Evolutionary conservation across 371 early-diverging fungal species (phyloP).

Genomic region (Amoeboaphelidium protococcarum): DNA sequence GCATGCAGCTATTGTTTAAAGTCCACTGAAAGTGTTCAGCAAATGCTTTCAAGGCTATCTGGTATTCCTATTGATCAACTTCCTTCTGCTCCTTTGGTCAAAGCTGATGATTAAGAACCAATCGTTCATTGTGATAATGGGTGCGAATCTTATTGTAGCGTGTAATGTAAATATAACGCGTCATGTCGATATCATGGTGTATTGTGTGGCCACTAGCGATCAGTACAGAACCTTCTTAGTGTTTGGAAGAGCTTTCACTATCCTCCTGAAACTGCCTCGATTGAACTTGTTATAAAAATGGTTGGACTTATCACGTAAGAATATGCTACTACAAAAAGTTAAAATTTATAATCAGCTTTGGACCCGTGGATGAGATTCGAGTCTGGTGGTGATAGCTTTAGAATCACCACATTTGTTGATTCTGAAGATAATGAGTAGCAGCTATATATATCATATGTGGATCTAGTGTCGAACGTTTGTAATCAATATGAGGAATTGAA

Average conservation of each 20-base stretch:
- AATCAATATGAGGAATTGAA: not conserved
- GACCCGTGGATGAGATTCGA: not conserved
- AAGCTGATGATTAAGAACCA: not conserved
- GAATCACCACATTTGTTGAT: not conserved
- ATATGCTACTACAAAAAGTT: too few species aligned
- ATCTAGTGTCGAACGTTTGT: conserved; percentile 1
- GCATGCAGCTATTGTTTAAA: not conserved
- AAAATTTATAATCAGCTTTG: too few species aligned
- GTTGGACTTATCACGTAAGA: conserved; percentile 3
- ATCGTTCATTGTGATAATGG: not conserved
- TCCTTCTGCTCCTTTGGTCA: not conserved
- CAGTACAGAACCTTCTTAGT: not conserved
- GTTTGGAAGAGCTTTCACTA: conserved; percentile 1
- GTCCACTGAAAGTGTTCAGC: not conserved
- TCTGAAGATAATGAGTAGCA: not conserved
- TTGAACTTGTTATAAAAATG: conserved; percentile 1
- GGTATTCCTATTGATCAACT: not conserved
- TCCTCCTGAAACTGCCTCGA: conserved; percentile 4
- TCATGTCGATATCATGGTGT: not conserved
- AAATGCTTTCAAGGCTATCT: not conserved
- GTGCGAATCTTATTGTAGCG: not conserved
- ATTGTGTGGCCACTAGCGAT: not conserved
- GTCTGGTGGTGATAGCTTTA: not conserved
- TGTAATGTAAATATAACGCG: not conserved
- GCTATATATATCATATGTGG: not conserved